These are phyloP conservation scores for Kodamaea anthophila DNA, from an alignment of 1,139 yeast species.

Conservation along the genomic window DNA sequence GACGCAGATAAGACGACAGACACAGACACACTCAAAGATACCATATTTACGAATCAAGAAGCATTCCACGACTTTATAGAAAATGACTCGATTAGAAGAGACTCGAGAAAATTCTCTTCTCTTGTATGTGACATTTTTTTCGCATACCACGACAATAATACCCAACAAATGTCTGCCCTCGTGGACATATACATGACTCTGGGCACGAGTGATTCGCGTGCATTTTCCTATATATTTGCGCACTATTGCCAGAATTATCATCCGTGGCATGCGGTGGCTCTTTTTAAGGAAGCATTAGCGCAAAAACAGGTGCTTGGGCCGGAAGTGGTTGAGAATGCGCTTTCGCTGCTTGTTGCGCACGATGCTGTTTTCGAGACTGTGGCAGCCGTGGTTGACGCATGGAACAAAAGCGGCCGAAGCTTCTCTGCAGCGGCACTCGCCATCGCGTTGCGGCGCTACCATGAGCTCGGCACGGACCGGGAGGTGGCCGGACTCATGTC, in stretches of 20 bases:
- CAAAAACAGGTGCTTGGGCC: constrained; percentile 18
- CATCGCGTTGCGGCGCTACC: constrained; percentile 23
- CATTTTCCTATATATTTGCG: constrained; percentile 25
- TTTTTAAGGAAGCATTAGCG: constrained; percentile 18
- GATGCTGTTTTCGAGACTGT: constrained; percentile 31
- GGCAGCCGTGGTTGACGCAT: constrained; percentile 19
- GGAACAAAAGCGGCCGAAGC: constrained; percentile 23
- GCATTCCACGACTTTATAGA: too few relatives aligned
- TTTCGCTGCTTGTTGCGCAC: constrained; percentile 21
- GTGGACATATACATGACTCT: constrained; percentile 16
- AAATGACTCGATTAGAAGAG: too few relatives aligned
- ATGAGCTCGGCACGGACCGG: constrained; percentile 23
- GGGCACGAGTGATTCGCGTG: constrained; percentile 16
- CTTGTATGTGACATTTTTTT: constrained; percentile 2
- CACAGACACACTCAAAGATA: too few relatives aligned
- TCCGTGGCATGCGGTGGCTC: constrained; percentile 22
- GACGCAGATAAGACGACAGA: too few relatives aligned
- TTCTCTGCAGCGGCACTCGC: constrained; percentile 27
- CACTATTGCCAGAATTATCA: constrained; percentile 31
- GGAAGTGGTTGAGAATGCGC: constrained; percentile 22
- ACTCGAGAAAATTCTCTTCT: too few relatives aligned
- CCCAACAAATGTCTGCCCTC: constrained; percentile 7
- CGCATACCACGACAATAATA: constrained; percentile 10
- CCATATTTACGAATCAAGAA: too few relatives aligned
- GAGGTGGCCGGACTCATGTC: constrained; percentile 23